A percentile compares a stretch with the other conserved stretches of the same genome.
phyloP scores from a whole-genome alignment of 2,329 filamentous ascomycete genomes.

The Emergomyces orientalis region DNA sequence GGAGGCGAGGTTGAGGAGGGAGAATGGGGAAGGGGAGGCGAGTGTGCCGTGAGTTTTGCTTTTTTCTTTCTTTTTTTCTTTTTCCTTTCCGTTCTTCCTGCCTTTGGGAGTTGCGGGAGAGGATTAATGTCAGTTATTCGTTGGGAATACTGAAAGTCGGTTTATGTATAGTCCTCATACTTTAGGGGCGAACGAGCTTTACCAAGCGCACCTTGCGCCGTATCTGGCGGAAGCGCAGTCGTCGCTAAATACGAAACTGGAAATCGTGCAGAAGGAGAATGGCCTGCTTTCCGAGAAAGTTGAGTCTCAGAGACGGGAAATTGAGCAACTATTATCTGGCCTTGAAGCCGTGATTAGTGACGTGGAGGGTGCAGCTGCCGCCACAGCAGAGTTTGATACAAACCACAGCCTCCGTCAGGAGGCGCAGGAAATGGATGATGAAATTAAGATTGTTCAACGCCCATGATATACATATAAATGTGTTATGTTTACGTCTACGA shows the following conservation, averaged over 20 bases:
- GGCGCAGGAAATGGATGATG: conserved; percentile 36
- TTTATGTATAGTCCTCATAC: conserved; percentile 45
- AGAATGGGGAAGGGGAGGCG: conserved; percentile 31
- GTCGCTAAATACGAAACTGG: conserved; percentile 43
- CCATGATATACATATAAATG: neutral
- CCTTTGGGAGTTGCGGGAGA: neutral
- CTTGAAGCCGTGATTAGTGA: conserved; percentile 50
- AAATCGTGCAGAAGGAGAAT: conserved; percentile 45
- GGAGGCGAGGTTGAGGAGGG: conserved; percentile 48
- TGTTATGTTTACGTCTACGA: neutral
- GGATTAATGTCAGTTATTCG: neutral
- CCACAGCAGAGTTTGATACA: conserved; percentile 32
- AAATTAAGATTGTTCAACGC: conserved; percentile 26
- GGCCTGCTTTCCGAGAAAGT: conserved; percentile 44
- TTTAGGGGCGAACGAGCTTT: conserved; percentile 47
- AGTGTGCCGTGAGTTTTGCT: conserved; percentile 40
- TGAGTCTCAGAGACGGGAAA: conserved; percentile 47
- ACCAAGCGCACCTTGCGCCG: conserved; percentile 50
- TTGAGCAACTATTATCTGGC: conserved; percentile 45
- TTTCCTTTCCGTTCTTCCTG: neutral
- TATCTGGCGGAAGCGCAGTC: conserved; percentile 44
- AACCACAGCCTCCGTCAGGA: conserved; percentile 34
- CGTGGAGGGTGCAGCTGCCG: conserved; percentile 43
- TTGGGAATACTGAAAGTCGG: neutral
- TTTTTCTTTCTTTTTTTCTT: conserved; percentile 4